Base-by-base conservation (phyloP, 129 eudicot species). In the Glebionis coronaria region DNA sequence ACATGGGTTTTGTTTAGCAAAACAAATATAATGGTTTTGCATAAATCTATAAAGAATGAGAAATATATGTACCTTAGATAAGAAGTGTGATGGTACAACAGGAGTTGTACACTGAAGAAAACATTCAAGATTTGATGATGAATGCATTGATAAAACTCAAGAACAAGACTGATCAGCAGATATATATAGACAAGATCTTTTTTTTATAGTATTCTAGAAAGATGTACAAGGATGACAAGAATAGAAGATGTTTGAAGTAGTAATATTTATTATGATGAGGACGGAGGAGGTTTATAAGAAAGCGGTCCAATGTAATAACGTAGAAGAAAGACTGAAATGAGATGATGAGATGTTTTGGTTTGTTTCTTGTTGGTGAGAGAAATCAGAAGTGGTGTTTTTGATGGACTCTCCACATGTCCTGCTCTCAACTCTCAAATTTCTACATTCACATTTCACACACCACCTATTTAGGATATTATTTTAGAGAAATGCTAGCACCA, bases 51-150 rank as follows among this genome's bases (percentile, higher is more conserved):
- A 9, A 65, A 64, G 9, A 54, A 14, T 45, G 16, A 5, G 8
- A 8, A 23, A 71, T 15, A 40, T 54, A 23, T 49, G 15, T 44
- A 91, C 97, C 97, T 91, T 85, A 44, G 94, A 67, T 16, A 91
- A 84, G 58, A 79, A 75, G 56, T 85, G 97, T 12, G 96, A 91
- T 18, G 85, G 85, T 45, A 77, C 78, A 38, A 81, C 76, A 9
- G 96, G 96, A 4, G 96, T 85, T 66, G 87, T 88, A 69, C 85
- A 73, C 74, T 85, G 75, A 63, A 88, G 73, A 80, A 88, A 85
- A 74, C 83, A 66, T 44, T 74, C 87, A 27, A 88, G 88, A 70
- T 88, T 88, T 68, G 96, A 63, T n/a, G 78, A 73, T 79, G 40
- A 35, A 35, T 80, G 86, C 77, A 66, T 78, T 77, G 86, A n/a